These are phyloP conservation scores for Viola pubescens DNA, from an alignment of 441 rosid species.

Conservation along the genomic window DNA sequence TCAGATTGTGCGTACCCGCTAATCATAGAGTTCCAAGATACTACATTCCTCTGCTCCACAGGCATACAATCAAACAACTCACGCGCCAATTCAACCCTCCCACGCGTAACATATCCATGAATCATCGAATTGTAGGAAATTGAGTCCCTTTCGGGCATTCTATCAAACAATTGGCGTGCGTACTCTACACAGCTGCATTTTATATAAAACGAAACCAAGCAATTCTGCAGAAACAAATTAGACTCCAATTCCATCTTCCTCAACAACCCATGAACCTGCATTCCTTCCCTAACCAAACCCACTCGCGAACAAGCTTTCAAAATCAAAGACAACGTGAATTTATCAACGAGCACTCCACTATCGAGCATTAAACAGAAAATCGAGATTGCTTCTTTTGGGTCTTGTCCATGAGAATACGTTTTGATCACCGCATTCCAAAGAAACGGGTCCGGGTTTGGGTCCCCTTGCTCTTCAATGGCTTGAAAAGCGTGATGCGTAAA, in stretches of 20 bases:
- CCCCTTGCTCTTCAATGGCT: conserved; percentile 16
- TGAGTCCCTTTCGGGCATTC: conserved; percentile 25
- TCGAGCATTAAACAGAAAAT: conserved; percentile 54
- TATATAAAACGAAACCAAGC: conserved; percentile 41
- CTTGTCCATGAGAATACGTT: conserved; percentile 60
- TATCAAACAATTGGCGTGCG: conserved; percentile 42
- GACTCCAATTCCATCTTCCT: conserved; percentile 43
- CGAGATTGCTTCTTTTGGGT: conserved; percentile 39
- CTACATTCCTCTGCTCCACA: conserved; percentile 35
- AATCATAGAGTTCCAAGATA: conserved; percentile 66
- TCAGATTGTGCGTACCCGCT: conserved; percentile 36
- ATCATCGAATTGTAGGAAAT: conserved; percentile 60
- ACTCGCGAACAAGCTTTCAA: conserved; percentile 67
- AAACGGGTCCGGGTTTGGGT: conserved; percentile 39
- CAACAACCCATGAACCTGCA: conserved; percentile 77
- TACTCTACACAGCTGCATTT: conserved; percentile 36
- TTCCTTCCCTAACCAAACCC: conserved; percentile 43
- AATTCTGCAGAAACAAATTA: conserved; percentile 56
- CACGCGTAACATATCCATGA: conserved; percentile 38
- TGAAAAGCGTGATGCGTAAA: conserved; percentile 25
- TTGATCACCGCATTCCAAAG: conserved; percentile 73
- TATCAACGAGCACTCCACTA: conserved; percentile 45
- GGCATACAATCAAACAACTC: conserved; percentile 55
- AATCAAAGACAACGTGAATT: conserved; percentile 57
- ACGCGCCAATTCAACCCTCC: conserved; percentile 40